Conservation (phyloP, 1,284 basidiomycete species). For the Mycena citricolor region DNA sequence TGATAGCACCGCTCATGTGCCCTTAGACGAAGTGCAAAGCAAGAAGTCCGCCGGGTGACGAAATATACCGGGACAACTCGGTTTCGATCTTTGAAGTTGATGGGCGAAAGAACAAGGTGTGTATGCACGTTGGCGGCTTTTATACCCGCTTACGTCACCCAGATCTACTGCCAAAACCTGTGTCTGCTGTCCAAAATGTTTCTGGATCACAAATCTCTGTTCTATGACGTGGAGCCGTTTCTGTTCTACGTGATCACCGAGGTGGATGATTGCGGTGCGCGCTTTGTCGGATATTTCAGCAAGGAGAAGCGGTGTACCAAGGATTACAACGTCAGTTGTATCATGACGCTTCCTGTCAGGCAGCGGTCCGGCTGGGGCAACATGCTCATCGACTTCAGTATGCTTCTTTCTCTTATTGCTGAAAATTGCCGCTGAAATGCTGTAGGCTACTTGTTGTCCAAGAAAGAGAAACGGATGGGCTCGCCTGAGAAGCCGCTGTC, state of each 20-base stretch:
- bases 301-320: constrained; percentile 98
- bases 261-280: constrained; percentile 84
- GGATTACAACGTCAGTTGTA: constrained; percentile 98
- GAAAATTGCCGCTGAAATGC: constrained; percentile 8
- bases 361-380: constrained; percentile 96
- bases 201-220: constrained; percentile 98
- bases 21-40: constrained; percentile 90
- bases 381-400: constrained; percentile 95
- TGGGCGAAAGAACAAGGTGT: constrained; percentile 93
- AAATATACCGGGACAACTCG: constrained; percentile 90
- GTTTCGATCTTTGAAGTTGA: constrained; percentile 98
- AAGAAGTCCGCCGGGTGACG: constrained; percentile 95
- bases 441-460: constrained; percentile 91
- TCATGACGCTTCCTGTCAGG: constrained; percentile 96
- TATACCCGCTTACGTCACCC: constrained; percentile 16
- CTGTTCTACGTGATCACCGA: constrained; percentile 98
- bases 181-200: constrained; percentile 99
- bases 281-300: constrained; percentile 98
- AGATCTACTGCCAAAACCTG: constrained; percentile 99
- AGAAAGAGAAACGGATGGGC: constrained; percentile 86
- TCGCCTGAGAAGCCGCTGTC: constrained; percentile 95
- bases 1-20: constrained; percentile 9
- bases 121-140: constrained; percentile 12
- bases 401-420: constrained; percentile 36
- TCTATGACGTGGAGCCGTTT: constrained; percentile 99